A percentile compares a stretch with the other conserved stretches of the same genome.
Evolutionary conservation across 1,284 basidiomycete species (phyloP).

Genomic region (Cutaneotrichosporon spelunceum): DNA sequence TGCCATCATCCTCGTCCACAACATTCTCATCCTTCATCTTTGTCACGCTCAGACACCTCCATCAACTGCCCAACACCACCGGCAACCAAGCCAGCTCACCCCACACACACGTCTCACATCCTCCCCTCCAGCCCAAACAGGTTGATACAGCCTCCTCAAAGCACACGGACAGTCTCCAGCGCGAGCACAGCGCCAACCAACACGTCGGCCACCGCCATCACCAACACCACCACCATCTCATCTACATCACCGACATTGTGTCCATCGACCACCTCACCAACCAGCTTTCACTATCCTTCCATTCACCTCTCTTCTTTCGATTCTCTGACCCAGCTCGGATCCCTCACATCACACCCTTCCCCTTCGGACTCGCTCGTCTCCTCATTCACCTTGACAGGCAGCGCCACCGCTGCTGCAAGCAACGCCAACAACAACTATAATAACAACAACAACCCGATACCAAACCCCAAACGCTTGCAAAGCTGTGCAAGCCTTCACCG

Average conservation of each 20-base stretch:
- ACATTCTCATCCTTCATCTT: no score
- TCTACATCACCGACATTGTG: slow-evolving; percentile 8
- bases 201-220: no score
- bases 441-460: not conserved
- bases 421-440: no score
- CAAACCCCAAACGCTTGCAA: not conserved
- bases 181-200: no score
- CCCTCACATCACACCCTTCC: slow-evolving; percentile 4
- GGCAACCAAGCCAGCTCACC: no score
- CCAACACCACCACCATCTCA: not conserved
- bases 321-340: slow-evolving; percentile 8
- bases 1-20: not conserved
- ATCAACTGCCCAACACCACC: no score
- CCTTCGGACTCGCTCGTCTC: not conserved
- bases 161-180: slow-evolving; percentile 7
- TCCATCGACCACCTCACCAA: slow-evolving; percentile 1
- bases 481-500: not conserved
- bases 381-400: not conserved
- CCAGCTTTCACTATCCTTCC: slow-evolving; percentile 13
- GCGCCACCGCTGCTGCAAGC: not conserved
- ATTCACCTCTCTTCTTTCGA: slow-evolving; percentile 19
- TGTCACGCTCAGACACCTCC: no score
- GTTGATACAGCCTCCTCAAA: slow-evolving; percentile 8
- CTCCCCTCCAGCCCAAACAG: slow-evolving; percentile 1
- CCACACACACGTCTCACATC: no score